A percentile compares a stretch with the other conserved stretches of the same genome.
Evolutionary conservation across 2,329 filamentous ascomycete genomes (phyloP).

Genomic region (Dactylonectria estremocensis): DNA sequence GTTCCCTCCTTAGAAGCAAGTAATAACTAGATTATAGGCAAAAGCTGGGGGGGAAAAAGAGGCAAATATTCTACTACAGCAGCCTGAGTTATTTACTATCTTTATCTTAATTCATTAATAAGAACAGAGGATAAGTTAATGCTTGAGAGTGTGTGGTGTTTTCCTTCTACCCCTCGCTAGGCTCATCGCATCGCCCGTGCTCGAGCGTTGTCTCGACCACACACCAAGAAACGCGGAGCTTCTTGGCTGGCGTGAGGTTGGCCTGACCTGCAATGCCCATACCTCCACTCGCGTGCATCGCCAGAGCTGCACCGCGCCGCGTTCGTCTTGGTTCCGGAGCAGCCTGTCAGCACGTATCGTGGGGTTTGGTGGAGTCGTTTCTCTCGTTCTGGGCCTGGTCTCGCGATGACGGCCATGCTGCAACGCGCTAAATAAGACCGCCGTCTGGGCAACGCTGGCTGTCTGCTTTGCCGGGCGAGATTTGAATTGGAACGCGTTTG

Average conservation of each 20-base stretch:
- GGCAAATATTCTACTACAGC: too few species aligned
- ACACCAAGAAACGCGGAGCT: background rate
- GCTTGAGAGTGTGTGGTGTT: too few species aligned
- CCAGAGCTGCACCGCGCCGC: background rate
- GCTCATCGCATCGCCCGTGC: background rate
- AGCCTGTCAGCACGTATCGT: slow-evolving; percentile 9
- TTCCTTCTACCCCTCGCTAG: too few species aligned
- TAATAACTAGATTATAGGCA: too few species aligned
- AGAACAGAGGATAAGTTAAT: too few species aligned
- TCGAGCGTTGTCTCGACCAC: background rate
- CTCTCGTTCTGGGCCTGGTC: background rate
- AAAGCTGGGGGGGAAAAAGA: too few species aligned
- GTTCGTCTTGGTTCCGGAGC: slow-evolving; percentile 5
- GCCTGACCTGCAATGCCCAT: slow-evolving; percentile 10
- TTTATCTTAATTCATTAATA: too few species aligned
- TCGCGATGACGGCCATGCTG: slow-evolving; percentile 8
- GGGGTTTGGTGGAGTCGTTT: slow-evolving; percentile 4
- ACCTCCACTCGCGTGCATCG: slow-evolving; percentile 2
- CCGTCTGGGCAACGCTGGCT: background rate
- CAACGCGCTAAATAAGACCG: slow-evolving; percentile 12
- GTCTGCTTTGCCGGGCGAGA: background rate
- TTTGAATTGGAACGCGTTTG: slow-evolving; percentile 9
- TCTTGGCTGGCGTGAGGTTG: background rate
- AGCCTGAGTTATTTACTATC: too few species aligned
- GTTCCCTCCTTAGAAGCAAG: too few species aligned